phyloP scores from a whole-genome alignment of 768 basidiomycete species.

The Psilocybe azurescens region DNA sequence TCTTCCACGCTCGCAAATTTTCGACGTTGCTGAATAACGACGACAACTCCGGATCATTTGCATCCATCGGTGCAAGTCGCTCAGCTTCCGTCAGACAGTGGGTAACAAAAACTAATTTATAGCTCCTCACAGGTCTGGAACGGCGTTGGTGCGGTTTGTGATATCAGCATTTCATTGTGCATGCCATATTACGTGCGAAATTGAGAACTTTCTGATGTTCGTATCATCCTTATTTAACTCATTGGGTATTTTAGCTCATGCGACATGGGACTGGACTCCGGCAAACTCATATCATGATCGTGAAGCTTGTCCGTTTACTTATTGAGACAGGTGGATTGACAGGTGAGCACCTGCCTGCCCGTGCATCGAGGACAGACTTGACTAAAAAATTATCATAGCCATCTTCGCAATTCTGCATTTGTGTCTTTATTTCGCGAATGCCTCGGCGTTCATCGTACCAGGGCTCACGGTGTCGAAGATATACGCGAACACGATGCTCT shows the following conservation, averaged over 20 bases:
- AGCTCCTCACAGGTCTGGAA: constrained; percentile 31
- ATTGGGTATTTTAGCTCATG: constrained; percentile 25
- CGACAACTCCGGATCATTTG: constrained; percentile 16
- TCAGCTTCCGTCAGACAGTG: neutral
- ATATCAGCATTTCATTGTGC: constrained; percentile 34
- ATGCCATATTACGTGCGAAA: constrained; percentile 36
- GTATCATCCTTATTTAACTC: too few species aligned
- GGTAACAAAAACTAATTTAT: neutral
- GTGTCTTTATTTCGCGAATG: constrained; percentile 31
- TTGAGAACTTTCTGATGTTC: neutral
- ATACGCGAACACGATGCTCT: constrained; percentile 36
- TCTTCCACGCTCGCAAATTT: constrained; percentile 26
- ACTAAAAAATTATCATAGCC: constrained; percentile 13
- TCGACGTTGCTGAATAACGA: constrained; percentile 18
- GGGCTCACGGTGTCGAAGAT: constrained; percentile 33
- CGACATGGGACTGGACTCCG: constrained; percentile 32
- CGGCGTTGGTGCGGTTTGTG: constrained; percentile 34
- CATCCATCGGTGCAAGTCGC: constrained; percentile 31
- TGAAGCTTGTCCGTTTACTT: constrained; percentile 31
- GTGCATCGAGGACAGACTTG: too few species aligned
- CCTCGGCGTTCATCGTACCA: constrained; percentile 27
- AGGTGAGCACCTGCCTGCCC: constrained; percentile 21
- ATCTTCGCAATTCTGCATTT: constrained; percentile 31
- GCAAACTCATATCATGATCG: constrained; percentile 32
- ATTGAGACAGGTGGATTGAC: constrained; percentile 37